Evolutionary conservation across 2,329 filamentous ascomycete genomes (phyloP), one percentile per base, ranked within the genome.

Genomic region (Calonectria hongkongensis): DNA sequence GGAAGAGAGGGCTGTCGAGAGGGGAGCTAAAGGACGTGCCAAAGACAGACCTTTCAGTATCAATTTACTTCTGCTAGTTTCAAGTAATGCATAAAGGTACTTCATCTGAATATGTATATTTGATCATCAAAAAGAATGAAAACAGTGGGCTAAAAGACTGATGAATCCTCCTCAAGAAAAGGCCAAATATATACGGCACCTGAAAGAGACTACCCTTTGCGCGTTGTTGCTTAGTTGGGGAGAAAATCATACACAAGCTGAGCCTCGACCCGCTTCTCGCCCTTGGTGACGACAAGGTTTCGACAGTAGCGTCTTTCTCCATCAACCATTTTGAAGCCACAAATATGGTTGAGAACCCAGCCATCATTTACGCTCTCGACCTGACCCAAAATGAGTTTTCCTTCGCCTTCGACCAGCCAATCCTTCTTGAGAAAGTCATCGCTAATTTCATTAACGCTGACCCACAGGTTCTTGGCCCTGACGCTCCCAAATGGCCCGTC

Each of bases 401-500:
- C 92, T 45, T 89, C 88, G 2, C 88, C 86, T 73, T 90, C 91
- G 65, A 88, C 86, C 16, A 91, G 79, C 89, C 93, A 95, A 36
- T 89, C 89, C 62, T 87, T 83, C 73, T 86, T 87, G 66, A 92
- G 86, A 70, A 85, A 90, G 5, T 87, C 89, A 79, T 92, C 90
- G 21, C 85, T 82, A 45, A 91, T 83, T 21, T 89, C 87, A 25
- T 84, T 86, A 25, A 85, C 80, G 12, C 78, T 81, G 71, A 90
- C 76, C 81, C 88, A 92, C 54, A 86, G 84, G 48, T 88, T 90
- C 73, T 88, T 88, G 70, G 93, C 94, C 64, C 87, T 86, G 74
- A 97, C 89, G 68, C 85, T 86, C 71, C 95, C 95, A 83, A 97
- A 98, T 76, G 98, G 90, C 87, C 92, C 92, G 87, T 98, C 95